Evolutionary conservation across 1,139 yeast species (phyloP).

Genomic region (Blastobotrys illinoisensis): DNA sequence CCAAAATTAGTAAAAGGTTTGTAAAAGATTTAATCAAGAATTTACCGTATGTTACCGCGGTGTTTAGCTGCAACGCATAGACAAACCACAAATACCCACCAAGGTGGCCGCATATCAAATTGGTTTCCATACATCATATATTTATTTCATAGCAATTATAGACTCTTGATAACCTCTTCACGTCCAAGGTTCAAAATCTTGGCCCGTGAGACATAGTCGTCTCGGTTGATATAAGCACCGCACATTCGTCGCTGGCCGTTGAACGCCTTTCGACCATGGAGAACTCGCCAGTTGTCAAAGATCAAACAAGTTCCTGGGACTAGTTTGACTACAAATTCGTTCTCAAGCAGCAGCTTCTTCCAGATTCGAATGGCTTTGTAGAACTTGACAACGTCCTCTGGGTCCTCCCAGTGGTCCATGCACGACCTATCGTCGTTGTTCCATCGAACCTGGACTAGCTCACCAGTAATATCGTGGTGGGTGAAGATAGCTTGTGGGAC

Average conservation of each 20-base stretch:
- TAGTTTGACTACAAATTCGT: slow-evolving; percentile 54
- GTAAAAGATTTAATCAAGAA: no score
- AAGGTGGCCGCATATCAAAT: no score
- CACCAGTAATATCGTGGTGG: slow-evolving; percentile 45
- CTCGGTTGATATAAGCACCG: slow-evolving; percentile 69
- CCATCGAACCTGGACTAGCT: slow-evolving; percentile 66
- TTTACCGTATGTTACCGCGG: no score
- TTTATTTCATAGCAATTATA: no score
- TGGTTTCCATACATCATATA: no score
- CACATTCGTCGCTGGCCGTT: slow-evolving; percentile 70
- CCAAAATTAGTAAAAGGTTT: no score
- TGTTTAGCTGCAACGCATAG: no score
- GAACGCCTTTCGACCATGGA: slow-evolving; percentile 67
- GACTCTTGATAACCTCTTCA: slow-evolving; percentile 41
- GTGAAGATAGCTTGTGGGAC: slow-evolving; percentile 54
- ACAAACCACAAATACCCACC: no score
- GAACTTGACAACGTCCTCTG: slow-evolving; percentile 51
- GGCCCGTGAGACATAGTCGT: slow-evolving; percentile 58
- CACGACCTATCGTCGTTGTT: slow-evolving; percentile 69
- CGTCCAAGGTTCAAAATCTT: slow-evolving; percentile 50
- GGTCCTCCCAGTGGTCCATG: slow-evolving; percentile 53
- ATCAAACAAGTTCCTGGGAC: slow-evolving; percentile 65
- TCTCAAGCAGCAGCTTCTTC: slow-evolving; percentile 50
- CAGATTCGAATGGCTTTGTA: slow-evolving; percentile 57
- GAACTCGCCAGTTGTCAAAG: slow-evolving; percentile 73